Percentiles rank a stretch among this genome's conserved stretches.
These are phyloP conservation scores for Ceratocystis variospora DNA, from an alignment of 2,329 filamentous ascomycete species.

Conservation along the genomic window DNA sequence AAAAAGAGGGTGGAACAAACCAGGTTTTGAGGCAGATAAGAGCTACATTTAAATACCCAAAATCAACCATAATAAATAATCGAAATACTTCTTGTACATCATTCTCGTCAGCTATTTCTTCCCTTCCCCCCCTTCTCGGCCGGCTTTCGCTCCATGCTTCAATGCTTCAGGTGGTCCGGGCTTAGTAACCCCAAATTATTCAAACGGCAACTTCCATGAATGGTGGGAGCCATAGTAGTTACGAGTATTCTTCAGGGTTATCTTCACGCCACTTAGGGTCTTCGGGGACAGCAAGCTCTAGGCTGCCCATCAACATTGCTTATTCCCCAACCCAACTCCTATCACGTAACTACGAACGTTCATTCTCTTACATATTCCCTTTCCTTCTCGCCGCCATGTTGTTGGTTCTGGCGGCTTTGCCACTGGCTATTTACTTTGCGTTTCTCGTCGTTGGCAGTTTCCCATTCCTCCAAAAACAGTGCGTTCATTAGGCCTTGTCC, in stretches of 20 bases:
- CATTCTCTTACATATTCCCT: not conserved
- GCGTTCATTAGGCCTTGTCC: conserved; percentile 26
- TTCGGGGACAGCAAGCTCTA: no score
- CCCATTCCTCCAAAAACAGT: conserved; percentile 70
- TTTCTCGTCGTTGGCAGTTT: conserved; percentile 53
- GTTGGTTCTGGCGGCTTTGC: conserved; percentile 8
- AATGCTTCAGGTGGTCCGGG: not conserved
- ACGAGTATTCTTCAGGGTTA: not conserved
- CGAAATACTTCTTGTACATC: not conserved
- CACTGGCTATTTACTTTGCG: conserved; percentile 44
- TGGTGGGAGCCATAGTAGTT: not conserved
- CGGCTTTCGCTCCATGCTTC: not conserved
- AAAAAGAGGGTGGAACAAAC: not conserved
- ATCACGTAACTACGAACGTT: not conserved
- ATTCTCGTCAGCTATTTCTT: not conserved
- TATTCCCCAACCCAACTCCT: not conserved
- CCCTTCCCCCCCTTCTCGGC: not conserved
- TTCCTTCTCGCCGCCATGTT: not conserved
- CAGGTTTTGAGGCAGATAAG: not conserved
- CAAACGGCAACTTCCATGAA: not conserved
- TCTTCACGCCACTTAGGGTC: no score
- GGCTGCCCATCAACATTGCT: not conserved
- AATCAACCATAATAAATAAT: not conserved
- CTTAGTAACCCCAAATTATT: not conserved
- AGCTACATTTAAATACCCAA: not conserved